Evolutionary conservation across 2,329 filamentous ascomycete species (phyloP).

Genomic region (Penicillium expansum): DNA sequence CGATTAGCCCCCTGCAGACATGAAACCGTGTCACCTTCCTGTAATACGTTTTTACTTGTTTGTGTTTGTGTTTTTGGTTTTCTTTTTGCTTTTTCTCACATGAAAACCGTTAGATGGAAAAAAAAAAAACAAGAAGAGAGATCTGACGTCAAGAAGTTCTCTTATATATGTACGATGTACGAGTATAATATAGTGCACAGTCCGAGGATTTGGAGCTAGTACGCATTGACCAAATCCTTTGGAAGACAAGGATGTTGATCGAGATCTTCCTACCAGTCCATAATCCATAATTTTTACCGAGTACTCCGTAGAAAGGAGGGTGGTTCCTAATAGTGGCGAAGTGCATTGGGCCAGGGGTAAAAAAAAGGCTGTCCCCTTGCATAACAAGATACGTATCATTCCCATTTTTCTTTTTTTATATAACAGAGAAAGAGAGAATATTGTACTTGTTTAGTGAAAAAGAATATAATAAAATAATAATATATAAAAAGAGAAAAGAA

Average conservation of each 20-base stretch:
- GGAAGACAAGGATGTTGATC: neutral
- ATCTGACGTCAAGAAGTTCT: constrained; percentile 2
- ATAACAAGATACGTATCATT: constrained; percentile 9
- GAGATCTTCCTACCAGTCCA: neutral
- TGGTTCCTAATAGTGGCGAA: constrained; percentile 10
- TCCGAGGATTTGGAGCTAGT: neutral
- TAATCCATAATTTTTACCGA: no score
- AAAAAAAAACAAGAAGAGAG: neutral
- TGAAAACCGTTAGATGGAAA: neutral
- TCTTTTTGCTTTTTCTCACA: neutral
- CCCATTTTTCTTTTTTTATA: neutral
- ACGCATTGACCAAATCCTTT: neutral
- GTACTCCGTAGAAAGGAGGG: constrained; percentile 1
- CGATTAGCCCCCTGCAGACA: constrained; percentile 3
- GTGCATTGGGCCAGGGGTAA: constrained; percentile 28
- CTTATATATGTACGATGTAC: neutral
- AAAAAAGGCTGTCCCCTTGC: constrained; percentile 7
- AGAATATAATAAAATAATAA: neutral
- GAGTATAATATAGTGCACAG: neutral
- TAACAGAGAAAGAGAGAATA: neutral
- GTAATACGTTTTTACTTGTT: neutral
- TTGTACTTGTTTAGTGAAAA: neutral
- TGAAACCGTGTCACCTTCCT: constrained; percentile 5
- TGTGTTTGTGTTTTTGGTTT: neutral
- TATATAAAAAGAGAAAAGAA: neutral